Base-by-base conservation (phyloP, 768 basidiomycete genomes). In the Mycena leptocephala region DNA sequence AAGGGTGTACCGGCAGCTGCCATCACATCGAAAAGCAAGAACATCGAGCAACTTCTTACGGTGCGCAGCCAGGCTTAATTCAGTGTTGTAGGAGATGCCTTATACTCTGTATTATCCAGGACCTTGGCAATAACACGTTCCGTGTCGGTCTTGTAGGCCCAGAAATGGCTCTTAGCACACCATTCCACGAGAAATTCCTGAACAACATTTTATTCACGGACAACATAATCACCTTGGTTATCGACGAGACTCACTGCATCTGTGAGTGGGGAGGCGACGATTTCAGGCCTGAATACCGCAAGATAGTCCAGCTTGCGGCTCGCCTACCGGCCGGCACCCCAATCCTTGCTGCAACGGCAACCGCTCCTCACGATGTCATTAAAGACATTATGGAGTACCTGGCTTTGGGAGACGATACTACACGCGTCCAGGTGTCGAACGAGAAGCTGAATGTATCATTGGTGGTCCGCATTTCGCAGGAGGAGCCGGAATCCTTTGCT, bases 241-340 rank as follows among this genome's bases (percentile, higher is more conserved):
- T 81, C 5, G 78, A 82, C 48, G 79, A 82, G 41, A 72, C 48
- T 0, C 82, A 82, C 65, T 81, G 81, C 30, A 62, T 82, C 4
- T 75, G 35, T 2, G 53, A 77, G 16, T 81, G 82, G 80, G 81
- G 80, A 1, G 65, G 32, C 6, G 69, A 71, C 39, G 66, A 73
- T 14, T 75, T 78, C 55, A 73, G 76, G 2, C 69, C 69, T 0
- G 73, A 75, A 28, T 78, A 78, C 51, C 48, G 32, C 5, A 20
- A 35, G 30, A n/a, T 68, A 11, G 53, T 48, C 28, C 5, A 53
- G 18, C 22, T 78, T 18, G 73, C 67, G 0, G 66, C 39, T 2
- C 69, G 73, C 30, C 61, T 78, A 9, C 76, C 76, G 2, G 37
- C 56, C 8, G 62, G 64, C 3, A 37, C 46, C 14, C 76, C 76